Percentiles rank a stretch among this genome's conserved stretches.
Conservation (phyloP, 805 yeast species). For the Tetrapisispora iriomotensis region DNA sequence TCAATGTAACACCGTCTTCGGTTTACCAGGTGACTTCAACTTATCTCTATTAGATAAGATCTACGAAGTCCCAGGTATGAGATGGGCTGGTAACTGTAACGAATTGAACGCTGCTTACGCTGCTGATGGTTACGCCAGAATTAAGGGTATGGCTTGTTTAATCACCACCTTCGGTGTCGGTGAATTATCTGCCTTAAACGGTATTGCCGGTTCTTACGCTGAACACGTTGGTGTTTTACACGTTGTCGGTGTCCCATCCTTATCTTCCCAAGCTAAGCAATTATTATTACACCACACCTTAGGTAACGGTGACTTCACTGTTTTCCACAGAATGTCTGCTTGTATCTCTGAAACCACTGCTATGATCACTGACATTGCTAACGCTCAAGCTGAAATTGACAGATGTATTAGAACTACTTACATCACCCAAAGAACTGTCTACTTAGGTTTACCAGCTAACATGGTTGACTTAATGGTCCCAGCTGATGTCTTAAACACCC, state of each 20-base stretch:
- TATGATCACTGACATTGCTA: conserved; percentile 48
- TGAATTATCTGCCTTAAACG: conserved; percentile 74
- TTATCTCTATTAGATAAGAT: conserved; percentile 62
- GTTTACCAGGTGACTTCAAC: conserved; percentile 79
- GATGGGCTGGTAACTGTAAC: conserved; percentile 89
- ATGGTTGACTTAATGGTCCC: conserved; percentile 59
- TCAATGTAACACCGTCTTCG: conserved; percentile 60
- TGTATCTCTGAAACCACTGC: conserved; percentile 60
- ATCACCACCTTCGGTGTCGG: conserved; percentile 90
- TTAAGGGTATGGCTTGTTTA: conserved; percentile 64
- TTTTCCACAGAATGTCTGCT: conserved; percentile 69
- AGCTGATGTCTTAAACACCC: conserved; percentile 45
- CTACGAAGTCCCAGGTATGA: conserved; percentile 62
- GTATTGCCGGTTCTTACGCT: conserved; percentile 81
- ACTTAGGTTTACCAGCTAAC: conserved; percentile 76
- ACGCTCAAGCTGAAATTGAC: conserved; percentile 67
- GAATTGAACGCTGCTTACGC: conserved; percentile 79
- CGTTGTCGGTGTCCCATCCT: conserved; percentile 79
- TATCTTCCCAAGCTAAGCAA: conserved; percentile 61
- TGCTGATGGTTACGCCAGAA: conserved; percentile 80
- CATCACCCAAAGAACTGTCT: conserved; percentile 69
- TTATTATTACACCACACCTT: conserved; percentile 72
- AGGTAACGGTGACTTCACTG: conserved; percentile 75
- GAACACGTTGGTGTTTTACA: conserved; percentile 82
- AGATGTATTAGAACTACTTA: conserved; percentile 63